Evolutionary conservation across 2,329 filamentous ascomycete genomes (phyloP), one percentile per base, ranked within the genome.

Genomic region (Beauveria varroae): DNA sequence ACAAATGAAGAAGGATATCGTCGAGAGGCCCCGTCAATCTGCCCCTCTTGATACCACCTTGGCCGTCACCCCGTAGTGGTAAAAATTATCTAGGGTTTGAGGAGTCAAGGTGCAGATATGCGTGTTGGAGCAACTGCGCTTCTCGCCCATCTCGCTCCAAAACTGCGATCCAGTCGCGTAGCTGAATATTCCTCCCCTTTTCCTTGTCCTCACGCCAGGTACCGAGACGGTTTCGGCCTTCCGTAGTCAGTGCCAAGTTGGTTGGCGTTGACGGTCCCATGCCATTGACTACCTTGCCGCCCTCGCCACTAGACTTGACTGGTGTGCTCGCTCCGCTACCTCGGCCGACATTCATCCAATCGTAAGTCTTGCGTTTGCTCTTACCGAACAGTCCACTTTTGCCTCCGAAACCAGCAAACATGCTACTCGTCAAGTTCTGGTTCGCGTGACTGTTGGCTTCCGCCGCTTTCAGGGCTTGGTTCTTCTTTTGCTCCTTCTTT

Each of bases 401-500:
- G 68, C 83, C 81, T 61, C 88, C 88, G 49, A 92, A 81, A 1
- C 82, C 80, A 0, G 79, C 76, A 64, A 90, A 90, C 78, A 91
- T 84, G 64, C 85, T 86, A 60, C 90, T 90, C 0, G 93, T 96
- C 60, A 86, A 81, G 71, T 97, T 96, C 28, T 93, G 91, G 64
- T 88, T 89, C 24, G 87, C 86, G 65, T 93, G 91, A 65, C 88
- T 89, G 62, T 87, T 87, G 20, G 88, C 88, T 69, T 96, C 91
- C 0, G 86, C 89, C 24, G 87, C 83, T 67, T 89, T 90, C 63
- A 91, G 87, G n/a, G 86, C 84, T 66, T 88, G 82, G 65, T 87
- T 89, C 73, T 88, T 91, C 70, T 88, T 85, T 63, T 80, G 81
- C 72, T 96, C 92, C 76, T 97, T 97, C 80, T 97, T 97, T 5